Percentiles rank a stretch among this genome's conserved stretches.
phyloP scores from a whole-genome alignment of 169 alveolate species.

The Eimeria acervulina region DNA sequence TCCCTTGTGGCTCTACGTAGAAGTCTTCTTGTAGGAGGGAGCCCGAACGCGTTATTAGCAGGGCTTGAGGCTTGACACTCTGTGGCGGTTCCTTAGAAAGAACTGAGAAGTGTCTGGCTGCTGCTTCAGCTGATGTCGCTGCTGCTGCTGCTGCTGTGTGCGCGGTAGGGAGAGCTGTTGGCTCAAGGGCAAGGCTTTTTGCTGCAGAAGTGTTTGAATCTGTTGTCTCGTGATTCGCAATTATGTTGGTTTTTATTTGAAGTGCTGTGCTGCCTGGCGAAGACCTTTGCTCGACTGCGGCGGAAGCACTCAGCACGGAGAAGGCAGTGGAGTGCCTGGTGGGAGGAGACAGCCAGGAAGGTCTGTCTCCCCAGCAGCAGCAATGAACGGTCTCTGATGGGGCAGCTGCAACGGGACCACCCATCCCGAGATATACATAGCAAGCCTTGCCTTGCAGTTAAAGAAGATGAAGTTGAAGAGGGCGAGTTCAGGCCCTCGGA shows the following conservation, averaged over 20 bases:
- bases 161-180: slow-evolving; percentile 39
- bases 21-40: background rate
- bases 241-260: slow-evolving; percentile 59
- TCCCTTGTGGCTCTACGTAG: background rate
- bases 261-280: slow-evolving; percentile 60
- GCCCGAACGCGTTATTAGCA: background rate
- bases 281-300: slow-evolving; percentile 34
- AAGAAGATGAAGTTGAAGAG: slow-evolving; percentile 23
- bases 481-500: slow-evolving; percentile 47
- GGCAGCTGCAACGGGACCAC: background rate
- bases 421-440: background rate
- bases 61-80: background rate
- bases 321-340: slow-evolving; percentile 19
- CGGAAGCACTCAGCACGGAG: slow-evolving; percentile 25
- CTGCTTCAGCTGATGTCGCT: background rate
- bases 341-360: background rate
- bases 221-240: slow-evolving; percentile 34
- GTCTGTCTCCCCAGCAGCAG: background rate
- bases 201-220: slow-evolving; percentile 56
- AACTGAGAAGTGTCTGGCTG: background rate
- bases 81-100: background rate
- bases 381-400: background rate
- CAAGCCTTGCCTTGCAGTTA: background rate
- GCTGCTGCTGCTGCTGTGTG: background rate
- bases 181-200: slow-evolving; percentile 39